A percentile compares a stretch with the other conserved stretches of the same genome.
Conservation (phyloP, 768 basidiomycete species). For the Favolaschia claudopus region DNA sequence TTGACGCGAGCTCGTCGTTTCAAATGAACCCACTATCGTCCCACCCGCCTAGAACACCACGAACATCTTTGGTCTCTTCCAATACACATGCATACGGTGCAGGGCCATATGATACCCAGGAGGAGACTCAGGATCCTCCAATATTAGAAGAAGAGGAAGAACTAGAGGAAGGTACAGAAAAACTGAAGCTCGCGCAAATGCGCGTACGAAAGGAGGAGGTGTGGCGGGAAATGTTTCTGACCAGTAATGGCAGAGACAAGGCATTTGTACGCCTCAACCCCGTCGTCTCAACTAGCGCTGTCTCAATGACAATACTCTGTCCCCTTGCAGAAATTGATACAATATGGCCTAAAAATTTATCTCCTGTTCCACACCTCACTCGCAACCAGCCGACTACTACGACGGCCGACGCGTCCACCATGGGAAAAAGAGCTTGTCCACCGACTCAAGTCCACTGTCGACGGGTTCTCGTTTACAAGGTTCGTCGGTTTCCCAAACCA, state of each 20-base stretch:
- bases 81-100: constrained; percentile 46
- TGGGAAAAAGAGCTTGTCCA: constrained; percentile 67
- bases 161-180: constrained; percentile 58
- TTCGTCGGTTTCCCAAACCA: constrained; percentile 38
- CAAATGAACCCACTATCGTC: constrained; percentile 84
- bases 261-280: constrained; percentile 66
- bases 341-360: constrained; percentile 81
- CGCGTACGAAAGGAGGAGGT: constrained; percentile 70
- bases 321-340: constrained; percentile 76
- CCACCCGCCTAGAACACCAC: constrained; percentile 81
- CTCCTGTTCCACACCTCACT: constrained; percentile 71
- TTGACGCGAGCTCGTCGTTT: constrained; percentile 68
- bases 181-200: constrained; percentile 50
- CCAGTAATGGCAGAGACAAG: constrained; percentile 85
- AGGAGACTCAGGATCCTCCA: constrained; percentile 42
- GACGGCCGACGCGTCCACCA: constrained; percentile 50
- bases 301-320: constrained; percentile 1
- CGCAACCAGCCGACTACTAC: constrained; percentile 53
- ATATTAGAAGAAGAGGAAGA: constrained; percentile 51
- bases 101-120: constrained; percentile 54
- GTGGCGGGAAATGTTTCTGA: constrained; percentile 81
- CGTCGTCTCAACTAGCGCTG: neutral
- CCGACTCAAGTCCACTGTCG: constrained; percentile 67
- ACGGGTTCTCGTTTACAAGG: constrained; percentile 81
- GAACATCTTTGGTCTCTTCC: constrained; percentile 56